These are phyloP conservation scores for Xylariomycetidae sp. DNA, from an alignment of 2,329 filamentous ascomycete species.

Conservation along the genomic window DNA sequence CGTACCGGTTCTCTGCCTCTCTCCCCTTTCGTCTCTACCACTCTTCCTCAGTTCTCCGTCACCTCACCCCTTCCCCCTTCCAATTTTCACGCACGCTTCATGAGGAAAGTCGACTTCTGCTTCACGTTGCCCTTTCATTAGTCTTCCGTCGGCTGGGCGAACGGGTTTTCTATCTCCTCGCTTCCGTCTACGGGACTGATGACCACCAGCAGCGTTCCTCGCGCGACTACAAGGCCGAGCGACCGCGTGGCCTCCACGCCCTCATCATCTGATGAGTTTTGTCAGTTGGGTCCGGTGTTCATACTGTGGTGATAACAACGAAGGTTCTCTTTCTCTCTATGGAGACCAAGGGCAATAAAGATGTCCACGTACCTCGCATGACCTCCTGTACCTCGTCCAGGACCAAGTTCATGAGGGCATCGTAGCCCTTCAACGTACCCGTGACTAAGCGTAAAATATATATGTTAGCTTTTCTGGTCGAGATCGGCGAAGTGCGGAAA, in stretches of 20 bases:
- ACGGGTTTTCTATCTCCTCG: slow-evolving; percentile 94
- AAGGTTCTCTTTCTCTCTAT: too few species aligned
- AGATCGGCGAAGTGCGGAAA: background rate
- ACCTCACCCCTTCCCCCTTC: background rate
- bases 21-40: slow-evolving; percentile 2
- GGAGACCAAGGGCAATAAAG: too few species aligned
- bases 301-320: too few species aligned
- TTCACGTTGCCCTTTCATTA: too few species aligned
- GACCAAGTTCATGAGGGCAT: slow-evolving; percentile 97
- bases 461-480: background rate
- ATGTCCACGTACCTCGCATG: slow-evolving; percentile 67
- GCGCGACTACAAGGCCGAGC: slow-evolving; percentile 81
- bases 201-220: slow-evolving; percentile 87
- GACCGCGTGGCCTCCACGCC: slow-evolving; percentile 79
- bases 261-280: slow-evolving; percentile 89
- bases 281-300: too few species aligned
- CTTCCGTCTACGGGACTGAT: slow-evolving; percentile 92
- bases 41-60: background rate
- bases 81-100: too few species aligned
- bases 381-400: slow-evolving; percentile 90
- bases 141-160: slow-evolving; percentile 68
- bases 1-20: background rate
- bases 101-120: too few species aligned
- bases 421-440: slow-evolving; percentile 89
- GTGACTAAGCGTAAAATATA: slow-evolving; percentile 53